A percentile compares a stretch with the other conserved stretches of the same genome.
Conservation (phyloP, 768 basidiomycete species). For the Sporobolomyces roseus region DNA sequence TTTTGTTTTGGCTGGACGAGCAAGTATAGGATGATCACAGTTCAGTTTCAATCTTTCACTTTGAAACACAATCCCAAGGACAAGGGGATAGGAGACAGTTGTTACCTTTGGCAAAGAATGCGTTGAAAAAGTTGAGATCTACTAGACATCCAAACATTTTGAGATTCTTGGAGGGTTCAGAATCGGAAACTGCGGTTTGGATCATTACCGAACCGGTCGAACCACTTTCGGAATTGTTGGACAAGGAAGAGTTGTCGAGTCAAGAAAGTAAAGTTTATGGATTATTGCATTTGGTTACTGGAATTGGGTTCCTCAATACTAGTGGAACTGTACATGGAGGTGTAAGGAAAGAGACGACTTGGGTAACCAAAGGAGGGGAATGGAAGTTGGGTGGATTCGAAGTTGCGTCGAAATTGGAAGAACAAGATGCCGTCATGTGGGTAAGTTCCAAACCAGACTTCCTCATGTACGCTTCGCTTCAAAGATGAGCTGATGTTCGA, state of each 20-base stretch:
- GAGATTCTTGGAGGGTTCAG: slow-evolving; percentile 88
- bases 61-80: slow-evolving; percentile 57
- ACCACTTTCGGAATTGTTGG: slow-evolving; percentile 63
- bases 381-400: slow-evolving; percentile 98
- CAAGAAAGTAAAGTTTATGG: slow-evolving; percentile 74
- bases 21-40: slow-evolving; percentile 77
- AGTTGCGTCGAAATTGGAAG: slow-evolving; percentile 76
- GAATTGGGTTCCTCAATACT: slow-evolving; percentile 81
- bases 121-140: slow-evolving; percentile 80
- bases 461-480: no score
- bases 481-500: background rate
- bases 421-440: slow-evolving; percentile 73
- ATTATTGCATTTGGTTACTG: slow-evolving; percentile 58
- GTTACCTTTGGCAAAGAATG: slow-evolving; percentile 77
- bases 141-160: slow-evolving; percentile 93
- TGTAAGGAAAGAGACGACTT: slow-evolving; percentile 63
- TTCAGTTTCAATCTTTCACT: slow-evolving; percentile 84
- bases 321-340: slow-evolving; percentile 79
- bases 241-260: slow-evolving; percentile 57
- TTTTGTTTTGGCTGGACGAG: no score
- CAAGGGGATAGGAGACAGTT: slow-evolving; percentile 58
- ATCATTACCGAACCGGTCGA: slow-evolving; percentile 92
- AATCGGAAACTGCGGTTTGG: slow-evolving; percentile 78
- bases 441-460: slow-evolving; percentile 40
- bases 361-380: slow-evolving; percentile 87